Percentiles rank a stretch among this genome's conserved stretches.
phyloP scores from a whole-genome alignment of 306 rosid genomes.

The Cajanus cajan region DNA sequence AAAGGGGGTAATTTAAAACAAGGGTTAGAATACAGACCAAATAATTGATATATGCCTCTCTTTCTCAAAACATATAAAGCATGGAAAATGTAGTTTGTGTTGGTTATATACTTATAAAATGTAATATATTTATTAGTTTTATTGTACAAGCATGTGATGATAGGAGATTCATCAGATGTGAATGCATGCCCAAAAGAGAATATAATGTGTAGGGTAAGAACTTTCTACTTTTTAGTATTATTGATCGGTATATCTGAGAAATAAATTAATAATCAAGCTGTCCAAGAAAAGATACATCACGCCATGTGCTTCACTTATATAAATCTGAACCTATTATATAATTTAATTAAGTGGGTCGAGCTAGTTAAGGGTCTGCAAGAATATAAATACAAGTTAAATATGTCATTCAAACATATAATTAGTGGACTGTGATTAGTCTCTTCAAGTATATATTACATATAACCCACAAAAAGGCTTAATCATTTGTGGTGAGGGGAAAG shows the following conservation, averaged over 20 bases:
- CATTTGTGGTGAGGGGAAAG: slow-evolving; percentile 17
- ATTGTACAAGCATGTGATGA: slow-evolving; percentile 40
- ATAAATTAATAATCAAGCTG: slow-evolving; percentile 36
- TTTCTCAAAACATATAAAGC: slow-evolving; percentile 21
- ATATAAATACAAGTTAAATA: slow-evolving; percentile 31
- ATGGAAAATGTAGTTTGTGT: not conserved
- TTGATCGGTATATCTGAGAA: slow-evolving; percentile 22
- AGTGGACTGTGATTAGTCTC: slow-evolving; percentile 38
- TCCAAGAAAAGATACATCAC: slow-evolving; percentile 50
- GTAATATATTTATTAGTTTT: slow-evolving; percentile 30
- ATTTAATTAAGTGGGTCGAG: slow-evolving; percentile 31
- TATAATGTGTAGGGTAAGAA: slow-evolving; percentile 52
- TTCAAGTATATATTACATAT: slow-evolving; percentile 21
- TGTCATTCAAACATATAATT: slow-evolving; percentile 25
- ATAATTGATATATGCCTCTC: slow-evolving; percentile 27
- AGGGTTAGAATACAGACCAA: slow-evolving; percentile 1
- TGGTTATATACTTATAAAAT: slow-evolving; percentile 17
- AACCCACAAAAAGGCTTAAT: slow-evolving; percentile 29
- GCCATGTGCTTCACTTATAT: slow-evolving; percentile 66
- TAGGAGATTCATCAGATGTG: slow-evolving; percentile 34
- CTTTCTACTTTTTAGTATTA: slow-evolving; percentile 40
- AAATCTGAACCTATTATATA: slow-evolving; percentile 27
- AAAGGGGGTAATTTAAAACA: slow-evolving; percentile 19
- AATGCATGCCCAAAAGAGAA: slow-evolving; percentile 53
- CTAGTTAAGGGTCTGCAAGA: slow-evolving; percentile 26